Evolutionary conservation across 495 filamentous ascomycete genomes (phyloP).

Genomic region (Xylaria palmicola): DNA sequence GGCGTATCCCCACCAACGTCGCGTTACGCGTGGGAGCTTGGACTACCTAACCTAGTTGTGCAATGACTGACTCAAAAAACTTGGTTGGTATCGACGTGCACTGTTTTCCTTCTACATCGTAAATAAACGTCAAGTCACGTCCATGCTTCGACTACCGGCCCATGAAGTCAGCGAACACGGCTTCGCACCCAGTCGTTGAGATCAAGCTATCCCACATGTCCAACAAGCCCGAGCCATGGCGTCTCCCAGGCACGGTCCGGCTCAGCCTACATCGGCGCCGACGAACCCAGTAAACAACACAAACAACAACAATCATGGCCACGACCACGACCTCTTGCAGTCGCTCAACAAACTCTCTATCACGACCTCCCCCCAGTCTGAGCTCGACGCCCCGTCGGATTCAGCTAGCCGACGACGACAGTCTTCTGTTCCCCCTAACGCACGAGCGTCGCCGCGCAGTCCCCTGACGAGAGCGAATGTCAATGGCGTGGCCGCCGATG

Average conservation of each 20-base stretch:
- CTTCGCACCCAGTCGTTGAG: not conserved
- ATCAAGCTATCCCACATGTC: constrained; percentile 19
- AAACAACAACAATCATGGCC: constrained; percentile 14
- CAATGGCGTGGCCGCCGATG: constrained; percentile 27
- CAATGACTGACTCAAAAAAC: not conserved
- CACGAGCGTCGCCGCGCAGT: constrained; percentile 43
- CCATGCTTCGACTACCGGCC: not conserved
- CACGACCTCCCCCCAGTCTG: constrained; percentile 24
- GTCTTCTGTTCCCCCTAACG: constrained; percentile 34
- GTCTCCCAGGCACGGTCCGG: constrained; percentile 22
- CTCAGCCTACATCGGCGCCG: constrained; percentile 17
- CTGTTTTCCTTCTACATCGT: not conserved
- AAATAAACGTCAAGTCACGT: not conserved
- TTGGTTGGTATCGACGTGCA: not conserved
- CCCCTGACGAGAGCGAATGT: constrained; percentile 49
- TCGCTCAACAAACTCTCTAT: constrained; percentile 45
- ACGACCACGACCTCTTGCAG: constrained; percentile 37
- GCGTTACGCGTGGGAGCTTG: constrained; percentile 8
- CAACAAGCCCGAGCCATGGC: constrained; percentile 19
- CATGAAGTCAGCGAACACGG: not conserved
- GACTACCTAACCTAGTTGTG: not conserved
- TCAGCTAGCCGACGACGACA: not conserved
- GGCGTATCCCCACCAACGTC: constrained; percentile 9
- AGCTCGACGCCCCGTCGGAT: not conserved
- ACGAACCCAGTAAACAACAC: constrained; percentile 20